phyloP scores from a whole-genome alignment of 75 land plant species.

The Pseudotsuga menziesii region DNA sequence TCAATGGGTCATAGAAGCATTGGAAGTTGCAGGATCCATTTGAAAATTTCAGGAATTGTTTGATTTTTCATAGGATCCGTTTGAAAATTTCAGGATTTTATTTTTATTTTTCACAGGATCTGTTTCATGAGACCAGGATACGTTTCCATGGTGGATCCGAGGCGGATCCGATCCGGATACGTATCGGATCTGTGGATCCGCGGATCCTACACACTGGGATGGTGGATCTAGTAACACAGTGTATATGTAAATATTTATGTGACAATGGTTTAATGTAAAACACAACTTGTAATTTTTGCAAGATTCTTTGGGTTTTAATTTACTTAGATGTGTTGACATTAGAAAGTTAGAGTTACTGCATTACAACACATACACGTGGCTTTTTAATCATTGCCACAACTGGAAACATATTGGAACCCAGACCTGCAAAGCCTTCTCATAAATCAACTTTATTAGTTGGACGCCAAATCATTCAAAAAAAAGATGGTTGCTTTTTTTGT shows the following conservation, averaged over 20 bases:
- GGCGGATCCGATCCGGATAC: too few relatives aligned
- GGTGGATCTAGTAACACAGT: too few relatives aligned
- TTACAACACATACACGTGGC: conserved; percentile 77
- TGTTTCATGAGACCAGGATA: too few relatives aligned
- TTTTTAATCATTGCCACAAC: conserved; percentile 86
- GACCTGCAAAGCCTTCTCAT: conserved; percentile 40
- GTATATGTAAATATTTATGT: neutral
- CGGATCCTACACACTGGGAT: too few relatives aligned
- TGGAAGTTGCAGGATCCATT: too few relatives aligned
- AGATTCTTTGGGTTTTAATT: conserved; percentile 89
- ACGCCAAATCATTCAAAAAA: conserved; percentile 77
- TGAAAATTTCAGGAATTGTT: too few relatives aligned
- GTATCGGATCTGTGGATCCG: too few relatives aligned
- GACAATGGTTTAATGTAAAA: neutral
- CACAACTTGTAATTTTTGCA: conserved; percentile 16
- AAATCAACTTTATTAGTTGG: conserved; percentile 83
- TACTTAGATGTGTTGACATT: conserved; percentile 82
- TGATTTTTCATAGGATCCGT: too few relatives aligned
- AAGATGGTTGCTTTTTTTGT: conserved; percentile 46
- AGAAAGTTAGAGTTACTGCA: conserved; percentile 72
- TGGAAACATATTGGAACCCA: conserved; percentile 64
- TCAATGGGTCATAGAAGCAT: too few relatives aligned
- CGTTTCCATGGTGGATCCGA: too few relatives aligned
- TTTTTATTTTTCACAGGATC: too few relatives aligned
- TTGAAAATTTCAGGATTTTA: too few relatives aligned